Percentiles rank a stretch among this genome's conserved stretches.
phyloP scores from a whole-genome alignment of 2,329 filamentous ascomycete genomes.

The Sporothrix curviconia region DNA sequence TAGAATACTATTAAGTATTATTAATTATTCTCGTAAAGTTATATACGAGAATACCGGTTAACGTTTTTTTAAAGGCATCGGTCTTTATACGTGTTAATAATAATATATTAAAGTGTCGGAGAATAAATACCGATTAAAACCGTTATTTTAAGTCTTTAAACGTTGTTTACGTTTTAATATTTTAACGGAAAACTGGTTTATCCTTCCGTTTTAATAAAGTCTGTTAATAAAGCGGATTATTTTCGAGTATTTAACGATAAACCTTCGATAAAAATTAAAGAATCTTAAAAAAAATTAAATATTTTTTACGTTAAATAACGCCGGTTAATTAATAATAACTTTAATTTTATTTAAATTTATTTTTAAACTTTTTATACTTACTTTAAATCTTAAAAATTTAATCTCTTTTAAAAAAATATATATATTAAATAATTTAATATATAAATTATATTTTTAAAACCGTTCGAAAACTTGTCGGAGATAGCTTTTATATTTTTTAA shows the following conservation, averaged over 20 bases:
- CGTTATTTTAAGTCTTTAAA: not conserved
- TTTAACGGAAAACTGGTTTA: too few relatives aligned
- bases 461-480: not conserved
- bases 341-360: not conserved
- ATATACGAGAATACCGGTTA: not conserved
- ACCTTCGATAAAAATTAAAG: not conserved
- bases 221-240: not conserved
- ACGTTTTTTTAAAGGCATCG: not conserved
- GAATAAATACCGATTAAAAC: not conserved
- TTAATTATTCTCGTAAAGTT: not conserved
- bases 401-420: not conserved
- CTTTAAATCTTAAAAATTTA: not conserved
- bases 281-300: not conserved
- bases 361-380: not conserved
- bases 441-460: not conserved
- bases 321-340: too few relatives aligned
- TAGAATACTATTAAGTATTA: not conserved
- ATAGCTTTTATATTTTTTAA: not conserved
- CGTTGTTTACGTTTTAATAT: not conserved
- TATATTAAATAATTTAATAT: not conserved
- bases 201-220: not conserved
- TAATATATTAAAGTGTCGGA: not conserved
- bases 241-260: too few relatives aligned
- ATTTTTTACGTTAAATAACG: too few relatives aligned
- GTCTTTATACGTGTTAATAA: not conserved